Evolutionary conservation across 2,329 filamentous ascomycete genomes (phyloP), one percentile per base, ranked within the genome.

Genomic region (Venturiaceae sp.): DNA sequence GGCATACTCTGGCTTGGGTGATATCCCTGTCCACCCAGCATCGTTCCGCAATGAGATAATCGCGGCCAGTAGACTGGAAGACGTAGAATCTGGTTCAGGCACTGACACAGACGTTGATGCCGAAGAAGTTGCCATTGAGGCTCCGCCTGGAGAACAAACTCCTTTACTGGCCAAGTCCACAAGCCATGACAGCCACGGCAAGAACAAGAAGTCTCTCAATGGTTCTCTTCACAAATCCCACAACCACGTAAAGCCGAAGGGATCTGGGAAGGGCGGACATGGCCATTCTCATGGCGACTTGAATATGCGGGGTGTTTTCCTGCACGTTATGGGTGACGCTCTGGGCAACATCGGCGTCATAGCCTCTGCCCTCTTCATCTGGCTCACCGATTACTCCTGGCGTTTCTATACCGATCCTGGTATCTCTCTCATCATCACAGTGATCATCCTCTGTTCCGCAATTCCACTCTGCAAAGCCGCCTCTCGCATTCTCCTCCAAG

Each of bases 41-140:
- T 92, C 87, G 62, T 91, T 97, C 77, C 81, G 94, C 63, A 88
- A 95, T 70, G 90, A 92, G 58, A 96, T 99, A 65, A 95, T 97
- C 63, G 86, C 86, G 37, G 90, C 89, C n/a, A 86, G 85, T 60
- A 82, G 83, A 55, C 76, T 84, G 50, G 83, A 82, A 39, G 75
- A 78, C 3, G 80, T 77, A 5, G 72, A 77, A 19, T 75, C 77
- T 1, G 80, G 80, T 16, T 78, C 83, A 3, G 80, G 81, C 28
- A 76, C 79, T 55, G 83, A 83, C 32, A 81, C 78, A 60, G 80
- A 80, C 33, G 72, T 72, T 11, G 80, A 81, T 16, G 78, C 80
- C 5, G 63, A 59, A 14, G 60, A 56, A 6, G 67, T 66, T 13
- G 46, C 54, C 16, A 59, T 46, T 19, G 66, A 66, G 14, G 39